Evolutionary conservation across 306 rosid species (phyloP).

Genomic region (Sesbania bispinosa): DNA sequence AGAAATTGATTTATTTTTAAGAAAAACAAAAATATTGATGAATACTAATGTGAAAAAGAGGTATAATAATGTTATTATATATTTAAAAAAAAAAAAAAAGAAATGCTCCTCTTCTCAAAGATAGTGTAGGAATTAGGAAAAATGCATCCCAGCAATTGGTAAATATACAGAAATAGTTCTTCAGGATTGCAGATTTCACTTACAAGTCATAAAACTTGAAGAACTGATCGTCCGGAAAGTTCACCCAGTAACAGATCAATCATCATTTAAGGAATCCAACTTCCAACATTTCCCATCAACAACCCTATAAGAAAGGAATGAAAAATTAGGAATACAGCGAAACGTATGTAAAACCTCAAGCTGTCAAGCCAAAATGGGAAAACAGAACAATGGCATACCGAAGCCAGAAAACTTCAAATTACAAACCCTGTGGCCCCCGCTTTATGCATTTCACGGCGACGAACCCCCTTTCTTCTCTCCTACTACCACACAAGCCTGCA

Average conservation of each 20-base stretch:
- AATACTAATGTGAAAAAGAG: not conserved
- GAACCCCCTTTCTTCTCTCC: not conserved
- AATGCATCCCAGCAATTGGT: not conserved
- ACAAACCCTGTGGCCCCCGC: slow-evolving; percentile 8
- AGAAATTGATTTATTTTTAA: not conserved
- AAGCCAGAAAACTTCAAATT: slow-evolving; percentile 2
- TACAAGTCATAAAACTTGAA: no score
- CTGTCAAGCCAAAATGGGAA: not conserved
- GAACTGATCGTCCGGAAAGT: no score
- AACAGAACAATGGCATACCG: not conserved
- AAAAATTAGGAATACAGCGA: not conserved
- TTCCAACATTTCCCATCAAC: not conserved
- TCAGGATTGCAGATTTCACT: not conserved
- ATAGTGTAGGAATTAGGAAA: not conserved
- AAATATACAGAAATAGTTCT: not conserved
- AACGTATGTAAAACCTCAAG: not conserved
- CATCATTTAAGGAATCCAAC: not conserved
- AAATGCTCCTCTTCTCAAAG: not conserved
- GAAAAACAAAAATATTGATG: not conserved
- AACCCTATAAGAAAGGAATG: not conserved
- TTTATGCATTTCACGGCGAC: slow-evolving; percentile 5
- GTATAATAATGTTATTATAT: no score
- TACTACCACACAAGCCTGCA: not conserved
- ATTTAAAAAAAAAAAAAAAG: no score
- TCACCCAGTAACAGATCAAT: no score